Evolutionary conservation across 331 rosid genomes (phyloP), one percentile per base, ranked within the genome.

Genomic region (Malus hybrid): DNA sequence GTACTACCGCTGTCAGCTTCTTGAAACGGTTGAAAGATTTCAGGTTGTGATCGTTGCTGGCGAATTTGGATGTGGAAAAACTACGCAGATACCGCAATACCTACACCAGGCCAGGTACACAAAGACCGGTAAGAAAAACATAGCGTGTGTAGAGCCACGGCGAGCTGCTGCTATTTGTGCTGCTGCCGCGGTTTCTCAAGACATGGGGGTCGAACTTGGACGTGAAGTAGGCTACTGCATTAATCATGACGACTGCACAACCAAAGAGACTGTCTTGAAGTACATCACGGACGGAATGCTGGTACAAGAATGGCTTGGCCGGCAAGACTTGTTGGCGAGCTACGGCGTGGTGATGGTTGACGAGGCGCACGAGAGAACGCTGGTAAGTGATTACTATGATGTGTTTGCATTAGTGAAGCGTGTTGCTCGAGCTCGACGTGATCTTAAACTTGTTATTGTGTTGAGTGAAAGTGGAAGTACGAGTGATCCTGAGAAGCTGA

Each of bases 281-380:
- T 60, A 60, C 14, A 60, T 55, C 20, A 71, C 75, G 11, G 52
- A 71, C 20, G 65, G 65, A 13, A 71, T 71, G 52, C 20, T 71
- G 64, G 7, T 71, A 34, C 61, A 32, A 3, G 65, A 55, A 39
- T 71, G 55, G 7, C 65, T 71, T 32, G 19, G 24, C 20, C 20
- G 33, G 22, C 75, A 64, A 32, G 75, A 71, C 56, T 71, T 39
- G 44, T 9, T 55, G 29, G 33, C 65, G 32, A 71, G 75, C 31
- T 71, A 55, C 4, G 34, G 75, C 22, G 75, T 71, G 33, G 5
- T 71, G 65, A 71, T 55, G 97, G 95, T 94, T 87, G 98, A 94
- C 76, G 97, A 94, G 90, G 98, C 96, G 77, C 98, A 91, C 57
- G 97, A 94, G 86, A 91, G 98, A 72, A 94, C 98, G 52, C 87